Percentiles rank a stretch among this genome's conserved stretches.
phyloP scores from a whole-genome alignment of 2,329 filamentous ascomycete genomes.

The Epichloe hybrida region DNA sequence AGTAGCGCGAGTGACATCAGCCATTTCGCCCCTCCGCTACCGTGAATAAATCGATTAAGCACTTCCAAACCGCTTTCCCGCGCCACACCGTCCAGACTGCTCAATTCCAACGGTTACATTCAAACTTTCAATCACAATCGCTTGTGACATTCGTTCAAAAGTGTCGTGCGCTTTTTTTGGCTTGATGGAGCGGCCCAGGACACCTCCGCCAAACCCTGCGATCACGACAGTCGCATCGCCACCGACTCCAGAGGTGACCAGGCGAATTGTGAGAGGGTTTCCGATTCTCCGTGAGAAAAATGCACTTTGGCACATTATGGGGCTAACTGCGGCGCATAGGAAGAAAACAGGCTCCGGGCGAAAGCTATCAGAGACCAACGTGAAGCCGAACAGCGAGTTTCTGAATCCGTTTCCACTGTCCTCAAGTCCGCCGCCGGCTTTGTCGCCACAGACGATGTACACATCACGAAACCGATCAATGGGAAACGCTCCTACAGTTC shows the following conservation, averaged over 20 bases:
- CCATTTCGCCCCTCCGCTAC: background rate
- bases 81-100: background rate
- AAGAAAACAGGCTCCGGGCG: constrained; percentile 75
- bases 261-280: constrained; percentile 35
- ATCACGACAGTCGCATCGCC: constrained; percentile 26
- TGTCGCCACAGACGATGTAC: constrained; percentile 52
- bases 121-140: background rate
- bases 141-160: background rate
- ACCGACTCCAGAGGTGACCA: constrained; percentile 39
- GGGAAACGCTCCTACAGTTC: constrained; percentile 58
- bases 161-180: background rate
- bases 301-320: background rate
- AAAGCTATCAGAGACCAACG: constrained; percentile 71
- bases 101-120: background rate
- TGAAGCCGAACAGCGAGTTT: constrained; percentile 45
- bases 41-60: background rate
- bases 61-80: background rate
- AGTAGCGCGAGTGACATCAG: background rate
- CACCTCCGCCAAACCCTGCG: constrained; percentile 20
- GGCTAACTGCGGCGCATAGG: constrained; percentile 34
- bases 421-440: constrained; percentile 53
- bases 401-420: constrained; percentile 26
- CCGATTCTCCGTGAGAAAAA: background rate
- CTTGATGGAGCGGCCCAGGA: constrained; percentile 33
- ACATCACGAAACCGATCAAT: constrained; percentile 29